Percentiles rank a stretch among this genome's conserved stretches.
These are phyloP conservation scores for Mortierella claussenii DNA, from an alignment of 192 early-diverging fungal genomes.

Conservation along the genomic window DNA sequence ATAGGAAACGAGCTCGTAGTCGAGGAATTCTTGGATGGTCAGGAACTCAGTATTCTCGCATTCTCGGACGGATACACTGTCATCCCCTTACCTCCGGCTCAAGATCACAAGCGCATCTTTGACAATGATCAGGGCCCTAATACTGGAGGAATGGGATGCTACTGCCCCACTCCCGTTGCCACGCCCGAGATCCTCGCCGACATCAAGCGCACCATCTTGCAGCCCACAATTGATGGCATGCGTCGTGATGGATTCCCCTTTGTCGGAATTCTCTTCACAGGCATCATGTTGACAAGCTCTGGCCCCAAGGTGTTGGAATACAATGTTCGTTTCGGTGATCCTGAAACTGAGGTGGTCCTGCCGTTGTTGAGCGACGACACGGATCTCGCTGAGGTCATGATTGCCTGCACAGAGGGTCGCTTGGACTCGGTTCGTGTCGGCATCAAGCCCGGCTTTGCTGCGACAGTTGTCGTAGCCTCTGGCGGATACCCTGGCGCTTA, in stretches of 20 bases:
- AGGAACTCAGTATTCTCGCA: conserved; percentile 93
- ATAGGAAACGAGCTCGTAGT: conserved; percentile 87
- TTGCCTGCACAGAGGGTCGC: conserved; percentile 89
- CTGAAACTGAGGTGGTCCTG: conserved; percentile 96
- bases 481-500: conserved; percentile 94
- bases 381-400: conserved; percentile 88
- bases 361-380: conserved; percentile 86
- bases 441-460: conserved; percentile 81
- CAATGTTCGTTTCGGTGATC: conserved; percentile 98
- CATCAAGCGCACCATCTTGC: conserved; percentile 83
- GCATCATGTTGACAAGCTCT: conserved; percentile 91
- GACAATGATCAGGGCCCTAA: conserved; percentile 95
- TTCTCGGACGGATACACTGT: conserved; percentile 97
- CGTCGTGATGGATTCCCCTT: conserved; percentile 95
- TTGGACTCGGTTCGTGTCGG: conserved; percentile 86
- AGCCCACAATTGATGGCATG: conserved; percentile 97
- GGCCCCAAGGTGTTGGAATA: conserved; percentile 98
- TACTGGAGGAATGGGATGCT: conserved; percentile 99
- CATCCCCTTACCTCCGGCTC: conserved; percentile 89
- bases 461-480: conserved; percentile 93
- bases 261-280: conserved; percentile 96
- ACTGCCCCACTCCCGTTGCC: conserved; percentile 94
- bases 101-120: conserved; percentile 98
- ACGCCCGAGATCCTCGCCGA: conserved; percentile 76
- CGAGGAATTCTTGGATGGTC: conserved; percentile 93